Evolutionary conservation across 2,329 filamentous ascomycete species (phyloP).

Genomic region (Drechmeria coniospora): DNA sequence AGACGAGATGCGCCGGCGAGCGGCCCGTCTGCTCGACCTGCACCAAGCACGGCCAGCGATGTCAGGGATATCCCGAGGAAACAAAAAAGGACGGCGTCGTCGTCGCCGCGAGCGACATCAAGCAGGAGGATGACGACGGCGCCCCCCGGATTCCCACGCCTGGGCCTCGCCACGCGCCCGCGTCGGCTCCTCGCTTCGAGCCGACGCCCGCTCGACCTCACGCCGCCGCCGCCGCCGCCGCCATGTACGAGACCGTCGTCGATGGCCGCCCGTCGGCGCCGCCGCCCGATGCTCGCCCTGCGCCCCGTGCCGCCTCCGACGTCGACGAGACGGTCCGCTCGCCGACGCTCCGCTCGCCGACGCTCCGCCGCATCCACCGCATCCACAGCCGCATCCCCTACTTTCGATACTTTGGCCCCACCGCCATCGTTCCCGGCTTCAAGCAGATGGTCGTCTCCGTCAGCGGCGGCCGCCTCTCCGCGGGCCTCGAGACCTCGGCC

Average conservation of each 20-base stretch:
- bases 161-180: no score
- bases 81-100: constrained; percentile 25
- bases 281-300: constrained; percentile 5
- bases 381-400: constrained; percentile 65
- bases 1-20: constrained; percentile 61
- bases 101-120: constrained; percentile 9
- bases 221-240: constrained; percentile 7
- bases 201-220: neutral
- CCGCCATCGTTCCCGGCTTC: constrained; percentile 80
- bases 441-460: constrained; percentile 83
- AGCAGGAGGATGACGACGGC: constrained; percentile 7
- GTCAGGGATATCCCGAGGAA: constrained; percentile 49
- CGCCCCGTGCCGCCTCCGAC: constrained; percentile 3
- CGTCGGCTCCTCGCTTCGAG: neutral
- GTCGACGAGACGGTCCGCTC: constrained; percentile 18
- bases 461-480: constrained; percentile 46
- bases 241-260: constrained; percentile 13
- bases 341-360: constrained; percentile 26
- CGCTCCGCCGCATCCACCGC: constrained; percentile 34
- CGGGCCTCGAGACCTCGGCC: constrained; percentile 38
- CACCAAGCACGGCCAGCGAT: constrained; percentile 53
- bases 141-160: no score
- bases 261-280: constrained; percentile 1
- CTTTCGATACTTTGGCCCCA: constrained; percentile 81
- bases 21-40: constrained; percentile 59